Evolutionary conservation across 1,284 basidiomycete species (phyloP), one percentile per base, ranked within the genome.

Genomic region (Ustilago curta): DNA sequence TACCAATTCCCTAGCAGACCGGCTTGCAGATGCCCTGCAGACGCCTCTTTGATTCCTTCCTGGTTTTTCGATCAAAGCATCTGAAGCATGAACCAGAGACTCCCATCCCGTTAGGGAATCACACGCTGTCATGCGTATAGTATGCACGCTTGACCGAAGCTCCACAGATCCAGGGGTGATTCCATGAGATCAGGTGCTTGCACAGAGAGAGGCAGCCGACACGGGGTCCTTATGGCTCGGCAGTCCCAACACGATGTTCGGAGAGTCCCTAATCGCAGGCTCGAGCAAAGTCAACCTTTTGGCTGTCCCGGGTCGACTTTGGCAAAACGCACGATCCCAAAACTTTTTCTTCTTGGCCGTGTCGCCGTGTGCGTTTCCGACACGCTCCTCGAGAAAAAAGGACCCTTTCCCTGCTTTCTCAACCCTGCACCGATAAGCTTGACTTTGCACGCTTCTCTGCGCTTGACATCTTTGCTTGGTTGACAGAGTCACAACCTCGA

Each of bases 401-500:
- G 45, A 47, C 45, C 45, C 45, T 47, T n/a, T n/a, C n/a, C n/a
- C n/a, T 47, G 27, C 45, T 29, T 47, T 21, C 45, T 47, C 45
- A 47, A 47, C 45, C 27, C 23, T 14, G 35, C 9, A 16, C 35
- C 35, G 35, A 37, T 37, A 37, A 37, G 35, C 35, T 14, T 14
- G 7, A 37, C 27, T 27, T 27, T 27, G 7, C 35, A 37, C 35
- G 35, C 35, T 2, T 18, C 27, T 25, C 45, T 47, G 27, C 45
- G 16, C 14, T n/a, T n/a, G 45, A 47, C 45, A 47, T 37, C 35
- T 12, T 37, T 37, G 35, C 11, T 14, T 37, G 35, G 35, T 3
- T 12, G 16, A 14, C 35, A 37, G 12, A 37, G 35, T 14, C 35
- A 5, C 35, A 14, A 37, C 12, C 35, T 16, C 35, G 11, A 14